Percentiles rank a stretch among this genome's conserved stretches.
phyloP scores from a whole-genome alignment of 495 filamentous ascomycete species.

The Podospora appendiculata region DNA sequence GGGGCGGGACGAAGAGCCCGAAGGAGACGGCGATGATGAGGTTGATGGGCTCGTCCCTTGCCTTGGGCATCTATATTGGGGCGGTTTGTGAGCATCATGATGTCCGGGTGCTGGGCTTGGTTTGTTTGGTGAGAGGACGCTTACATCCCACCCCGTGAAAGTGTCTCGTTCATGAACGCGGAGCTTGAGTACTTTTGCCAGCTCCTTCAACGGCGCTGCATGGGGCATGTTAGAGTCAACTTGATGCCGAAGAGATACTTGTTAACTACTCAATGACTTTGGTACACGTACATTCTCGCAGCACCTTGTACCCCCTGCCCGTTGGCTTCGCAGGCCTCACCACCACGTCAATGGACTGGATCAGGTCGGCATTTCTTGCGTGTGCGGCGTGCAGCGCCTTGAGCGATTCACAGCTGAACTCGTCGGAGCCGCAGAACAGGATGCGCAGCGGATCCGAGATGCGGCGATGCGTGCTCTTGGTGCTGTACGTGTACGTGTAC shows the following conservation, averaged over 20 bases:
- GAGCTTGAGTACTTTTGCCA: constrained; percentile 55
- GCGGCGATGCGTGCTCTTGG: not conserved
- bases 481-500: not conserved
- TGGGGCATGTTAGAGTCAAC: not conserved
- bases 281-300: constrained; percentile 54
- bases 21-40: constrained; percentile 95
- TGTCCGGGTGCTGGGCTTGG: too few relatives aligned
- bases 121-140: not conserved
- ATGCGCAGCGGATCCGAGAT: constrained; percentile 63
- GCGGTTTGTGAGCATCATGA: not conserved
- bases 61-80: constrained; percentile 44
- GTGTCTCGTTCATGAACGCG: constrained; percentile 67
- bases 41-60: constrained; percentile 52
- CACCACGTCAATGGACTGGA: constrained; percentile 82
- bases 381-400: constrained; percentile 59
- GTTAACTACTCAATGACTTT: not conserved
- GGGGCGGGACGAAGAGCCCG: constrained; percentile 75
- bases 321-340: constrained; percentile 67
- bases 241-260: not conserved
- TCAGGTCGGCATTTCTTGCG: constrained; percentile 41
- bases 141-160: constrained; percentile 75
- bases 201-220: constrained; percentile 64
- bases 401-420: constrained; percentile 79
- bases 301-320: constrained; percentile 62
- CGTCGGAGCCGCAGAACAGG: constrained; percentile 91